Evolutionary conservation across 164 flowering plant genomes (phyloP), one percentile per base, ranked within the genome.

Genomic region (Euptelea pleiosperma): DNA sequence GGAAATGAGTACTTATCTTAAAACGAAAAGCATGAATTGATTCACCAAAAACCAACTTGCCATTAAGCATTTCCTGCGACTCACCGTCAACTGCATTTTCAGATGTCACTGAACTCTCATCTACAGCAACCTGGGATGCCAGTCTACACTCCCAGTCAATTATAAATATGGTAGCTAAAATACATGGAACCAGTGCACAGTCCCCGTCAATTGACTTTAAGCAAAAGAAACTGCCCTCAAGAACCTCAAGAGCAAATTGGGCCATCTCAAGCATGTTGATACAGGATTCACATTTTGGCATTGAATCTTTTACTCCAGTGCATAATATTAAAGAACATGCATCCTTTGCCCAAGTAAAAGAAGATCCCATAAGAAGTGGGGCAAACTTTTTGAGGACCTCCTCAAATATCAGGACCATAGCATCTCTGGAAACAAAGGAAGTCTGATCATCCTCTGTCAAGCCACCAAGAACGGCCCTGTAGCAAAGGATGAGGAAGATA

Each of bases 381-480:
- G 68, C 11, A 10, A 91, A 61, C 67, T 73, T 85, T 47, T 60
- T 65, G 4, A 76, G 62, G 39, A 85, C 36, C 64, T 75, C 86
- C 57, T 72, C 72, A 65, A 68, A 80, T 61, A 90, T 73, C 60
- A 68, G 48, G 30, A 66, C 33, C 54, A 63, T 28, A 39, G 87
- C 66, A 58, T 71, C 69, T 61, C 57, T 73, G 8, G 95, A 80
- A 57, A 88, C 63, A 73, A 90, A 80, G 48, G 79, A 69, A 45
- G 55, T 24, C n/a, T 65, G 65, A 56, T 74, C 76, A 56, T 70
- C 74, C 57, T 77, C 82, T 37, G 63, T 40, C 33, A 70, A 63
- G 58, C 87, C 89, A 63, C 95, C 97, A 69, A 93, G 75, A 73
- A 80, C 82, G 53, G 85, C 81, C 67, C 99, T 93, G 90, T 68